phyloP scores from a whole-genome alignment of 805 yeast species.

The Candida rishiriensis region DNA sequence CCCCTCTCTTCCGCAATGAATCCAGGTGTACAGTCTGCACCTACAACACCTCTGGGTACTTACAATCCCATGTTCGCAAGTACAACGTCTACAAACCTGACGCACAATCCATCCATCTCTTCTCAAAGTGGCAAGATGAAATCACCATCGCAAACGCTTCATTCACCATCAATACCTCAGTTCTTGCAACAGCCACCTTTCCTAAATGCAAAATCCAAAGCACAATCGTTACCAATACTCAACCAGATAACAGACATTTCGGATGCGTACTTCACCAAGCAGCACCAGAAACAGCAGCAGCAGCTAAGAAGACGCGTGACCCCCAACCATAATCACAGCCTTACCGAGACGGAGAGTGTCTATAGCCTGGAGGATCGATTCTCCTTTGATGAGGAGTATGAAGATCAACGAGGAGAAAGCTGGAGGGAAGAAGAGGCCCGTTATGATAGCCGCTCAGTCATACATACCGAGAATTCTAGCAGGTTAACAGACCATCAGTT shows the following conservation, averaged over 20 bases:
- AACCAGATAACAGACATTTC: constrained; percentile 18
- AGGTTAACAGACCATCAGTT: no score
- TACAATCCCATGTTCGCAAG: no score
- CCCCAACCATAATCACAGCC: not conserved
- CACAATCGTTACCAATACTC: constrained; percentile 9
- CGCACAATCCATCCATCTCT: not conserved
- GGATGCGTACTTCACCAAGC: constrained; percentile 23
- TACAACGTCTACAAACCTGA: not conserved
- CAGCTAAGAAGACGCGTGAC: not conserved
- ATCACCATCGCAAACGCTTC: not conserved
- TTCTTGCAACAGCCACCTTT: constrained; percentile 3
- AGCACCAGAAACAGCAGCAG: constrained; percentile 2
- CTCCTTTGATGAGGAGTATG: not conserved
- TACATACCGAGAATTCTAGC: no score
- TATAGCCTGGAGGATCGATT: constrained; percentile 12
- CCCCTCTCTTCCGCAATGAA: no score
- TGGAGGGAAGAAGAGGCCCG: no score
- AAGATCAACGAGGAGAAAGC: no score
- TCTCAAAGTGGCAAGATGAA: not conserved
- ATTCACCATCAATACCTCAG: not conserved
- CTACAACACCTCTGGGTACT: not conserved
- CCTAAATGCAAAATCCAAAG: constrained; percentile 2
- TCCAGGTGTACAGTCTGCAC: not conserved
- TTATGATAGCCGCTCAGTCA: no score
- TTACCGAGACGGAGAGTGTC: constrained; percentile 12